phyloP scores from a whole-genome alignment of 2,329 filamentous ascomycete species.

The Alternaria infectoria region DNA sequence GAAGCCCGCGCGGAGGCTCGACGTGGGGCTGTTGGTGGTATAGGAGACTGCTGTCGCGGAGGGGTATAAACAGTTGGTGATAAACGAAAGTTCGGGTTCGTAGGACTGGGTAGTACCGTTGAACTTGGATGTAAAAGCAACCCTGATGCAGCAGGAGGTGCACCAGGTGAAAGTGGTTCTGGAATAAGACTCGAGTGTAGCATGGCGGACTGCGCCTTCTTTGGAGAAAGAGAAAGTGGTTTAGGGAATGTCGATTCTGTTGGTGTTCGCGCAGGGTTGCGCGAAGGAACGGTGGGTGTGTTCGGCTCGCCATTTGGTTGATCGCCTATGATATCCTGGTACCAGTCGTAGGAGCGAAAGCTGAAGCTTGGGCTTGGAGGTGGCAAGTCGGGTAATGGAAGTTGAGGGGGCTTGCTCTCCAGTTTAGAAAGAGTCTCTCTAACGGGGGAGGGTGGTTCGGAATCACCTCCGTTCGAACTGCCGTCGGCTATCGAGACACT shows the following conservation, averaged over 20 bases:
- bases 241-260: slow-evolving; percentile 15
- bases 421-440: slow-evolving; percentile 18
- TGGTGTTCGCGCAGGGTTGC: slow-evolving; percentile 12
- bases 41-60: slow-evolving; percentile 11
- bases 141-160: slow-evolving; percentile 14
- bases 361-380: slow-evolving; percentile 34
- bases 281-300: not conserved
- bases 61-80: slow-evolving; percentile 31
- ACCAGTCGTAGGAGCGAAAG: slow-evolving; percentile 36
- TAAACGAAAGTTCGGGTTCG: slow-evolving; percentile 25
- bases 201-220: not conserved
- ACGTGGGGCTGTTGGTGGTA: slow-evolving; percentile 14
- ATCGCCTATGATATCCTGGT: slow-evolving; percentile 35
- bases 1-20: slow-evolving; percentile 14
- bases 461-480: slow-evolving; percentile 1
- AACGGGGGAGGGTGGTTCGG: slow-evolving; percentile 3
- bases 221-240: slow-evolving; percentile 11
- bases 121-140: slow-evolving; percentile 26
- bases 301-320: slow-evolving; percentile 10
- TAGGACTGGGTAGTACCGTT: slow-evolving; percentile 19
- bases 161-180: slow-evolving; percentile 20
- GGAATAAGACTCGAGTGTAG: slow-evolving; percentile 11
- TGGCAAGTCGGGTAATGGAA: slow-evolving; percentile 24
- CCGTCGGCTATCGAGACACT: slow-evolving; percentile 10
- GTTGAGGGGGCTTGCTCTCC: slow-evolving; percentile 18